Evolutionary conservation across 2,329 filamentous ascomycete genomes (phyloP).

Genomic region (Gyromitra esculenta): DNA sequence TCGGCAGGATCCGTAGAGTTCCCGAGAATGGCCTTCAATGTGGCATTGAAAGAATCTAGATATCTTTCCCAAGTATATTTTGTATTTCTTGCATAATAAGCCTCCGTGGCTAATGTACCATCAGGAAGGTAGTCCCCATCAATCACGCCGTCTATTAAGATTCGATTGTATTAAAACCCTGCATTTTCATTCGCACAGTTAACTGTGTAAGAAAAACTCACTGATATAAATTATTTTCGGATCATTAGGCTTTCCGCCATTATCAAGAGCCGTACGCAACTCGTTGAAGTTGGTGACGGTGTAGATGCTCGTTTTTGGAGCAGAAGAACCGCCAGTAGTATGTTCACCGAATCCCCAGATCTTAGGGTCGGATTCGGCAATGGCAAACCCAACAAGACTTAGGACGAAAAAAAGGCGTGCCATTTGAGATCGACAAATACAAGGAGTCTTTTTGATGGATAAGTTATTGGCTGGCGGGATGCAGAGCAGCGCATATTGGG

Average conservation of each 20-base stretch:
- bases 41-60: conserved; percentile 38
- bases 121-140: conserved; percentile 40
- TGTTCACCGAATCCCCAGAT: conserved; percentile 35
- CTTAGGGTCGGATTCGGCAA: conserved; percentile 29
- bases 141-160: conserved; percentile 25
- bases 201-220: neutral
- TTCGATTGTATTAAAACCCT: neutral
- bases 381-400: conserved; percentile 22
- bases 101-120: conserved; percentile 36
- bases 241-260: conserved; percentile 31
- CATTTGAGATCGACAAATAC: conserved; percentile 20
- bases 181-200: neutral
- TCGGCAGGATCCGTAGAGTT: conserved; percentile 34
- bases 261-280: conserved; percentile 31
- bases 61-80: conserved; percentile 40
- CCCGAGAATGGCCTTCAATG: conserved; percentile 28
- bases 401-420: conserved; percentile 26
- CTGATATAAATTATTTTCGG: conserved; percentile 47
- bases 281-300: conserved; percentile 47
- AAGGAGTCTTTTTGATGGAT: neutral
- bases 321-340: conserved; percentile 31
- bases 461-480: conserved; percentile 9
- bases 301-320: conserved; percentile 25
- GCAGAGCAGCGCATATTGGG: conserved; percentile 11
- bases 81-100: conserved; percentile 39